These are phyloP conservation scores for Acanthamoeba healyi DNA, from an alignment of 208 protist species.

Conservation along the genomic window DNA sequence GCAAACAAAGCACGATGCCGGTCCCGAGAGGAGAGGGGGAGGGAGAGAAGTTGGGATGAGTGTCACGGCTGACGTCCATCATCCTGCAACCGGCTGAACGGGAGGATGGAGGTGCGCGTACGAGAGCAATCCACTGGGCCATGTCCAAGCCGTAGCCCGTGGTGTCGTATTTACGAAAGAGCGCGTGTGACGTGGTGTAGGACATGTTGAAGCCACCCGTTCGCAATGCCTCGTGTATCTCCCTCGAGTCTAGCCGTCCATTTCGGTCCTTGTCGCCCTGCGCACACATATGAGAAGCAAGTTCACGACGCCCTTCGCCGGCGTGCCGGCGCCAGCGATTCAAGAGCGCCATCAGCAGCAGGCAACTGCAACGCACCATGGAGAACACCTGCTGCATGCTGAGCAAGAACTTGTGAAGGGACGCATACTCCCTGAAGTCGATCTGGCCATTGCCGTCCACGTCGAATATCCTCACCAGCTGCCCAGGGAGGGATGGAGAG, in stretches of 20 bases:
- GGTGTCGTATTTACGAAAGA: slow-evolving; percentile 68
- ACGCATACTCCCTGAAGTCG: slow-evolving; percentile 69
- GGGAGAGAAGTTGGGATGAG: too few relatives aligned
- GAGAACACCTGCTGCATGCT: slow-evolving; percentile 72
- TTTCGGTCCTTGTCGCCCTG: slow-evolving; percentile 69
- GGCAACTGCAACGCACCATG: neutral
- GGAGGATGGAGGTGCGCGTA: too few relatives aligned
- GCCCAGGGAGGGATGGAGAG: too few relatives aligned
- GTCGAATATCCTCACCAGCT: slow-evolving; percentile 65
- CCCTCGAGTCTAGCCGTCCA: slow-evolving; percentile 50
- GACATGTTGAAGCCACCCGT: slow-evolving; percentile 56
- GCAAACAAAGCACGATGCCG: too few relatives aligned
- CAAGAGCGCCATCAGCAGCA: too few relatives aligned
- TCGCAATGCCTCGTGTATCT: slow-evolving; percentile 47
- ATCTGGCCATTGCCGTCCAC: slow-evolving; percentile 67
- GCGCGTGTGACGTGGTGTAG: neutral
- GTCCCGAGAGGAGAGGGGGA: too few relatives aligned
- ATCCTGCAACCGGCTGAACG: too few relatives aligned
- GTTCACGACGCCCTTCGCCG: too few relatives aligned
- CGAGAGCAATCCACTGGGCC: too few relatives aligned
- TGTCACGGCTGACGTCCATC: too few relatives aligned
- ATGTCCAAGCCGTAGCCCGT: slow-evolving; percentile 65
- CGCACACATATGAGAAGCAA: neutral
- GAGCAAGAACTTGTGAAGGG: slow-evolving; percentile 70
- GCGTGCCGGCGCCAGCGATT: too few relatives aligned